A percentile compares a stretch with the other conserved stretches of the same genome.
These are phyloP conservation scores for Dinochytrium kinnereticum DNA, from an alignment of 371 early-diverging fungal species.

Conservation along the genomic window DNA sequence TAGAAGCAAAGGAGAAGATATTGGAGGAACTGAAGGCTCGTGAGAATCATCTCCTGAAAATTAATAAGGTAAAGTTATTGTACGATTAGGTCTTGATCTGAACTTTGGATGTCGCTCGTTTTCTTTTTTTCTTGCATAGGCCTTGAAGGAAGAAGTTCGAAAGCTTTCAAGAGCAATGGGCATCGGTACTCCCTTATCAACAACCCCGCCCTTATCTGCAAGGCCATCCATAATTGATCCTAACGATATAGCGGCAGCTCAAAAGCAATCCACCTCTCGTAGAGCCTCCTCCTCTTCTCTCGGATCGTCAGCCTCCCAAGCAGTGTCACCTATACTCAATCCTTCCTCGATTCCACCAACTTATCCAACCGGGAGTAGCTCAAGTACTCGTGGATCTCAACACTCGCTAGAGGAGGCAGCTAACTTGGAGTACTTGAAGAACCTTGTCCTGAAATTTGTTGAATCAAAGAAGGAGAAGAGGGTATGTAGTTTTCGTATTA, in stretches of 20 bases:
- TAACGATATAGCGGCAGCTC: slow-evolving; percentile 32
- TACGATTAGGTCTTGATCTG: neutral
- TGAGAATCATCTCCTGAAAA: slow-evolving; percentile 49
- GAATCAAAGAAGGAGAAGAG: slow-evolving; percentile 68
- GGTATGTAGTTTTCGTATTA: slow-evolving; percentile 17
- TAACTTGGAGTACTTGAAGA: slow-evolving; percentile 84
- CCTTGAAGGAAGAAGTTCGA: slow-evolving; percentile 57
- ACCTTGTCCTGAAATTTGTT: slow-evolving; percentile 84
- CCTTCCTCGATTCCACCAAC: slow-evolving; percentile 6
- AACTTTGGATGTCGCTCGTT: no score
- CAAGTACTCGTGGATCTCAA: neutral
- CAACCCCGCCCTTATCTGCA: slow-evolving; percentile 31
- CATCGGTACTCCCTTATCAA: slow-evolving; percentile 20
- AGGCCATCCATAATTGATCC: slow-evolving; percentile 34
- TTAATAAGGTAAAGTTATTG: slow-evolving; percentile 60
- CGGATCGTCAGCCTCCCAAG: slow-evolving; percentile 5
- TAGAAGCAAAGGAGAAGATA: slow-evolving; percentile 35
- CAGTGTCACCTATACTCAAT: neutral
- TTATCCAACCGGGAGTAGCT: neutral
- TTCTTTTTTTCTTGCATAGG: slow-evolving; percentile 24
- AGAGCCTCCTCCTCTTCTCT: slow-evolving; percentile 17
- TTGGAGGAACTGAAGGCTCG: slow-evolving; percentile 40
- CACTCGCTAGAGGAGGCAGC: slow-evolving; percentile 17
- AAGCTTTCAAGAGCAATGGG: slow-evolving; percentile 46
- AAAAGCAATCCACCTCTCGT: slow-evolving; percentile 10